phyloP scores from a whole-genome alignment of 1,284 basidiomycete species.

The Flammula alnicola region DNA sequence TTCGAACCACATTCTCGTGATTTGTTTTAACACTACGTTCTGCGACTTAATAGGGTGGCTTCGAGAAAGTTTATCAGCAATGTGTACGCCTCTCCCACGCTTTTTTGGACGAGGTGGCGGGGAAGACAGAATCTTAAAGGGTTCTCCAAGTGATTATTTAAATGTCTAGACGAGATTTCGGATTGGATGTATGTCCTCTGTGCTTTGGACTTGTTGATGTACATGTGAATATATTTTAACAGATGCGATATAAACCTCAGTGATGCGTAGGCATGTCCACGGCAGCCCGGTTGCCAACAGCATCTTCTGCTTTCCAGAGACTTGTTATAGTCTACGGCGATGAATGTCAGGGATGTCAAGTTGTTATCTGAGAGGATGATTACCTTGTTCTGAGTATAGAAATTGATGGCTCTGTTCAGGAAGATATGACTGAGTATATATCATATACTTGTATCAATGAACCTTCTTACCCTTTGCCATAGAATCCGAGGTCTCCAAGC shows the following conservation, averaged over 20 bases:
- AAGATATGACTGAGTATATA: background rate
- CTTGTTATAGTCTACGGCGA: conserved; percentile 73
- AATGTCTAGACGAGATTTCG: conserved; percentile 2
- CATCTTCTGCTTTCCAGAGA: conserved; percentile 84
- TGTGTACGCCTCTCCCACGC: conserved; percentile 70
- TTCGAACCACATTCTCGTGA: too few relatives aligned
- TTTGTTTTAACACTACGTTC: background rate
- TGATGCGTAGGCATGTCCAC: conserved; percentile 85
- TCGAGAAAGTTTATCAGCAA: conserved; percentile 67
- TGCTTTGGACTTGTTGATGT: conserved; percentile 4
- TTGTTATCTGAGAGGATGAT: conserved; percentile 2
- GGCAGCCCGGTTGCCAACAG: conserved; percentile 74
- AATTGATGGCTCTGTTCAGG: conserved; percentile 73
- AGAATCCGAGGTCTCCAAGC: conserved; percentile 89
- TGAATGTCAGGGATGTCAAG: conserved; percentile 1
- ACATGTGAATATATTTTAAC: conserved; percentile 9
- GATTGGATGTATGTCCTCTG: conserved; percentile 7
- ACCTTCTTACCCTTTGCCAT: conserved; percentile 73
- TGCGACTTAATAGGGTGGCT: conserved; percentile 45
- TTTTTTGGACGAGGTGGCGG: conserved; percentile 67
- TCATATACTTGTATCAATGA: background rate
- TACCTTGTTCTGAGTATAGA: conserved; percentile 91
- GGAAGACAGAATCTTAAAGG: conserved; percentile 28
- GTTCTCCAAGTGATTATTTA: background rate
- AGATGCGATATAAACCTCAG: conserved; percentile 32